Evolutionary conservation across 495 filamentous ascomycete species (phyloP), one percentile per base, ranked within the genome.

Genomic region (Filosporella fistucella): DNA sequence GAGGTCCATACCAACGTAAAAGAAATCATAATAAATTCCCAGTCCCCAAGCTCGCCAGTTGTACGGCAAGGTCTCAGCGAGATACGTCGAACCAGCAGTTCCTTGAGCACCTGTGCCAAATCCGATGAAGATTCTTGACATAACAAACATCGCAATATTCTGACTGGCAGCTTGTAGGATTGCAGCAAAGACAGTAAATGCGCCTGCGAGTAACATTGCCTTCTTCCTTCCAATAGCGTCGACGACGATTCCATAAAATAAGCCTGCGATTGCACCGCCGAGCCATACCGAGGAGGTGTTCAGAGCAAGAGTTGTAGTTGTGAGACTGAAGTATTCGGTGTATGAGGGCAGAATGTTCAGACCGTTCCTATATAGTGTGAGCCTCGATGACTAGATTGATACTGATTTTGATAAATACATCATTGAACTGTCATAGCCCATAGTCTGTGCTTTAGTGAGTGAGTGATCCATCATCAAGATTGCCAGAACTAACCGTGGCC

Each of bases 281-380:
- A 45, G 20, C 40, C 47, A 70, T 4, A 49, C 23, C 13, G 23
- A 43, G 13, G 53, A 32, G 24, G 42, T 48, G 36, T 41, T 44
- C 13, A 60, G 42, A 14, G 48, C 35, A 1, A 44, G 17, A 14
- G 47, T 56, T 6, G 41, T 32, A 17, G 42, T 49, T 13, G 60
- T 70, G 11, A 75, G 59, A 20, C 66, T 38, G 63, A 77, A 78
- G 54, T 76, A 77, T 25, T 72, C 60, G 2, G 56, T 66, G 44
- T 77, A 78, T 7, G 54, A 61, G 0, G 71, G 68, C 2, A 77
- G 52, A 40, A 77, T 75, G 42, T 76, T 75, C 14, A 78, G 63
- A 1, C 71, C 72, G 45, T 76, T 76, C 45, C 69, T 41, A 62
- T n/a, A 70, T 40, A 4, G 14, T 30, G 28, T 30, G 28, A 30